Base-by-base conservation (phyloP, 805 yeast species). In the Saccharomycopsis olivae region DNA sequence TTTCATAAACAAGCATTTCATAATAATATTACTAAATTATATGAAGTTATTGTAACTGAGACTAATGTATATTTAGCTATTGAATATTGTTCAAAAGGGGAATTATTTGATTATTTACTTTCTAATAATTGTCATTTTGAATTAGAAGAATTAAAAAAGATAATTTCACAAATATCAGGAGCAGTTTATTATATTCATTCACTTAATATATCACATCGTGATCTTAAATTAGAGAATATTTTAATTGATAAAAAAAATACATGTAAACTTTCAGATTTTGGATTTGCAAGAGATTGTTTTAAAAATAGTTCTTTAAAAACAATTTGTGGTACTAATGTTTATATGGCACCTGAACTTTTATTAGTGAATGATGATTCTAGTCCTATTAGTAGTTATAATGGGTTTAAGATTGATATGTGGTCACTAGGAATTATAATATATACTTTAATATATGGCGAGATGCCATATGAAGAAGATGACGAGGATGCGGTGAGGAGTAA, bases 311-410 rank as follows among this genome's bases (percentile, higher is more conserved):
- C 79, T 35, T 59, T 89, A 25, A 82, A 79, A 36, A 92, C 96
- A 0, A 68, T 87, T 1, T 89, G 98, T 59, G 98, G 98, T 2
- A 89, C 97, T 0, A 76, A 87, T 1, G 94, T 86, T 3, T 89
- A 89, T 56, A 88, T 89, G 95, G 96, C 98, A 0, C 98, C 98
- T 0, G 98, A 89, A 55, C 64, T 92, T 46, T 64, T 88, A 14
- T 64, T 66, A 40, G 69, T 76, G 46, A 69, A 73, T 45, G 75
- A 77, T 34, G 87, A 87, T 56, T 10, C 11, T 13, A 15, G 25
- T 11, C 19, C 28, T n/a, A 20, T 15, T 11, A 3, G 14, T 5
- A 19, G 35, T 3, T 45, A 45, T 28, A 75, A 76, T 31, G 97
- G 96, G 0, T 69, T 74, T 48, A 78, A 80, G 50, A 75, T 78